Evolutionary conservation across 208 protist genomes (phyloP), one percentile per base, ranked within the genome.

Genomic region (Herpetomonas muscarum): DNA sequence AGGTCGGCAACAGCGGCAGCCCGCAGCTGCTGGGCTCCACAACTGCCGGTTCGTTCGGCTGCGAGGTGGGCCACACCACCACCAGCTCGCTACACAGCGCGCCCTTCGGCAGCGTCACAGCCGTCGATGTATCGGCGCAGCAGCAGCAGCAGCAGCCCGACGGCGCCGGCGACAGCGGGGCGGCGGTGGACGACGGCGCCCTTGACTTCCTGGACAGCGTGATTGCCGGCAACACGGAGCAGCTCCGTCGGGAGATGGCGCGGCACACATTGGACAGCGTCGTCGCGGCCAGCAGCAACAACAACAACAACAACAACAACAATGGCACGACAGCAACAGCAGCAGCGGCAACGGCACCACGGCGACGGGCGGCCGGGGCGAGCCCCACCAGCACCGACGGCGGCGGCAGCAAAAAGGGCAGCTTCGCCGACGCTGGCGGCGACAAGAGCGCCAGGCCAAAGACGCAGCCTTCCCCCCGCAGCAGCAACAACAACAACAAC

Each of bases 171-270:
- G 30, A 54, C 17, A 36, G 17, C 36, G 36, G 36, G 13, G 36
- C 36, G 36, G n/a, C n/a, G n/a, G n/a, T n/a, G 22, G 54, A 79
- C 30, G 70, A 76, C 42, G 79, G 45, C 1, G 79, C 86, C 1
- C 70, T 67, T 25, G 70, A 80, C 26, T 93, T 93, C 51, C 59
- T 93, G n/a, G 51, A 81, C 12, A 61, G 70, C 46, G 74, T 88
- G 42, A 87, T 90, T 31, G 72, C 65, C 9, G 86, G 86, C 10
- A 78, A 80, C 37, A 78, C 81, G 13, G 73, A 82, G 13, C 55
- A 77, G 31, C 63, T 90, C 3, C 59, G 82, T 10, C 71, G 81
- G 54, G 65, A 80, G 39, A 62, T 87, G 31, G 76, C 71, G 13
- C 37, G 70, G 49, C 65, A 82, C 49, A 73, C 60, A n/a, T 41